Base-by-base conservation (phyloP, 2,329 filamentous ascomycete species). In the Blastomyces parvus region DNA sequence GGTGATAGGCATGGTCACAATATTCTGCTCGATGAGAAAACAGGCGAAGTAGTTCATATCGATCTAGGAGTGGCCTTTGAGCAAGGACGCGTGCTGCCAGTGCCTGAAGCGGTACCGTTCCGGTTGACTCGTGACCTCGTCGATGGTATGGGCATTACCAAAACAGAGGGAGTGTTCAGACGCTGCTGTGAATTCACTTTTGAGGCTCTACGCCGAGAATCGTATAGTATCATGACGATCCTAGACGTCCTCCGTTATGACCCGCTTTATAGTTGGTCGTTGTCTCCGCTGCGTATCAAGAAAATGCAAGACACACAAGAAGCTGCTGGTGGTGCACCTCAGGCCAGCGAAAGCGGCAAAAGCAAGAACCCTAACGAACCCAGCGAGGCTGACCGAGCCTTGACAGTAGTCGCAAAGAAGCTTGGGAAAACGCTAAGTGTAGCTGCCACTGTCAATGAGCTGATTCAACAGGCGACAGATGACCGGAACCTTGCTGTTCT, bases 141-240 rank as follows among this genome's bases (percentile, higher is more conserved):
- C 5, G 95, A 99, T 72, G 95, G 91, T 33, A 97, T 99, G 90
- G 94, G 94, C 36, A 88, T 96, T 68, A 95, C 90, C 2, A 91
- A 90, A 70, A 96, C 92, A 0, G 95, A 99, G 75, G 94, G 94
- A 3, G 91, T 97, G 0, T 99, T 97, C 79, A 86, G 94, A 8
- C 86, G 95, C n/a, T 97, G 93, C 77, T 99, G 94, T 74, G 95
- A 99, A 74, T 97, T 97, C 74, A 97, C 92, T 0, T 84, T 99
- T 40, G 91, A 97, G 66, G 92, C 95, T 1, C 80, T 99, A 44
- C 87, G 94, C n/a, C 89, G 96, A 70, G 94, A 99, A 74, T 90
- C 90, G 14, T 95, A 96, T 73, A 92, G 89, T 55, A 99, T 99
- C 78, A 97, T 97, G 92, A 97, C 94, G 0, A 91, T 99, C 61